phyloP scores from a whole-genome alignment of 1,284 basidiomycete genomes.

The Heterobasidion irregulare region DNA sequence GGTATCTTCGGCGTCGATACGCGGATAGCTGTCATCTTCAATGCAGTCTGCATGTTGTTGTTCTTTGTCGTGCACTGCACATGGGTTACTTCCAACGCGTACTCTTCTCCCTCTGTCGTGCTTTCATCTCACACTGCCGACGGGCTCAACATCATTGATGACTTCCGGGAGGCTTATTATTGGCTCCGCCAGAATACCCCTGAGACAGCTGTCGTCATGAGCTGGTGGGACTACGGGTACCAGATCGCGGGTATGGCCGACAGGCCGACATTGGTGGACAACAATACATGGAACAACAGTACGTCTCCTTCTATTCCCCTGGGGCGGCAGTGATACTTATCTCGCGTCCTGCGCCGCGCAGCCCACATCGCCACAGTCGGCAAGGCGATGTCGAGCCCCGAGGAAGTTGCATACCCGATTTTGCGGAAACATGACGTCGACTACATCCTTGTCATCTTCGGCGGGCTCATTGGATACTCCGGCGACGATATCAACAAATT shows the following conservation, averaged over 20 bases:
- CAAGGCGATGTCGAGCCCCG: conserved; percentile 92
- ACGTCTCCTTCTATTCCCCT: conserved; percentile 21
- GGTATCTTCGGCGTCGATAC: conserved; percentile 87
- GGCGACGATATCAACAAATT: conserved; percentile 99
- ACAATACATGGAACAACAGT: conserved; percentile 99
- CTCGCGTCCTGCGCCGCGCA: conserved; percentile 18
- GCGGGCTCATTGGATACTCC: conserved; percentile 92
- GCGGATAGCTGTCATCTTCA: conserved; percentile 69
- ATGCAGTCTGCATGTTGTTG: conserved; percentile 73
- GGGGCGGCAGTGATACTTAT: conserved; percentile 9
- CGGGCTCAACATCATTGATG: conserved; percentile 96
- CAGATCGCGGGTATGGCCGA: conserved; percentile 99
- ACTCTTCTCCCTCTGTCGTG: conserved; percentile 98
- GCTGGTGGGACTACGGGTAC: conserved; percentile 99
- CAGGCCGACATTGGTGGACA: conserved; percentile 94
- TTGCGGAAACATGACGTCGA: conserved; percentile 96
- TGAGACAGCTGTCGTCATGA: conserved; percentile 91
- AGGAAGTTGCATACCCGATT: conserved; percentile 96
- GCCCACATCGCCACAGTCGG: conserved; percentile 96
- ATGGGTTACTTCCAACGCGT: conserved; percentile 91
- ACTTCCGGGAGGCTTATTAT: conserved; percentile 99
- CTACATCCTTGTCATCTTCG: conserved; percentile 97
- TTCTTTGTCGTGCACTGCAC: conserved; percentile 97
- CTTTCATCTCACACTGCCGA: conserved; percentile 77
- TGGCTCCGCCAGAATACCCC: conserved; percentile 97